phyloP scores from a whole-genome alignment of 1,284 basidiomycete species.

The Rhizoctonia solani region DNA sequence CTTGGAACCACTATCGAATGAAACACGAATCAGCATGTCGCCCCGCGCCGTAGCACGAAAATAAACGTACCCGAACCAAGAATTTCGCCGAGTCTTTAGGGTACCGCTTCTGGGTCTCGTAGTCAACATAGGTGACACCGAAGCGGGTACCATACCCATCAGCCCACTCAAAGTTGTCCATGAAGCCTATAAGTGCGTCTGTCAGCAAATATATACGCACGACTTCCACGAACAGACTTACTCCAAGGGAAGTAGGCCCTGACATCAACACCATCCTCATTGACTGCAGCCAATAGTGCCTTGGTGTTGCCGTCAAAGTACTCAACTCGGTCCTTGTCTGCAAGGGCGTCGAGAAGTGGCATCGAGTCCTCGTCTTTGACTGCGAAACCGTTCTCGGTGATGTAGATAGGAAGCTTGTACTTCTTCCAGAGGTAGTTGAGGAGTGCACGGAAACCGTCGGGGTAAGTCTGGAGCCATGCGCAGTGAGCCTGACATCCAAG shows the following conservation, averaged over 20 bases:
- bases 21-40: not conserved
- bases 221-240: conserved; percentile 45
- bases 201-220: conserved; percentile 32
- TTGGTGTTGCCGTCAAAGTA: conserved; percentile 69
- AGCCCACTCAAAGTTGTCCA: conserved; percentile 80
- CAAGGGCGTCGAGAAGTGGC: conserved; percentile 58
- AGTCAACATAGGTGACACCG: conserved; percentile 69
- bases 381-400: conserved; percentile 75
- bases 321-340: conserved; percentile 67
- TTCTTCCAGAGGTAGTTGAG: conserved; percentile 73
- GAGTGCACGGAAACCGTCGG: conserved; percentile 64
- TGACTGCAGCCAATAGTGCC: conserved; percentile 61
- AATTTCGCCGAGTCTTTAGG: conserved; percentile 70
- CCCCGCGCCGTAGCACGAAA: not conserved
- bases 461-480: conserved; percentile 66
- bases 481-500: conserved; percentile 70
- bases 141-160: conserved; percentile 68
- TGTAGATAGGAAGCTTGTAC: conserved; percentile 69
- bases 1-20: conserved; percentile 23
- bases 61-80: conserved; percentile 49
- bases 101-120: conserved; percentile 67
- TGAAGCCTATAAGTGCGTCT: conserved; percentile 50
- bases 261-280: conserved; percentile 67
- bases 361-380: conserved; percentile 66
- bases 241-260: conserved; percentile 75